These are phyloP conservation scores for Annona squamosa DNA, from an alignment of 164 flowering plant genomes.

Conservation along the genomic window DNA sequence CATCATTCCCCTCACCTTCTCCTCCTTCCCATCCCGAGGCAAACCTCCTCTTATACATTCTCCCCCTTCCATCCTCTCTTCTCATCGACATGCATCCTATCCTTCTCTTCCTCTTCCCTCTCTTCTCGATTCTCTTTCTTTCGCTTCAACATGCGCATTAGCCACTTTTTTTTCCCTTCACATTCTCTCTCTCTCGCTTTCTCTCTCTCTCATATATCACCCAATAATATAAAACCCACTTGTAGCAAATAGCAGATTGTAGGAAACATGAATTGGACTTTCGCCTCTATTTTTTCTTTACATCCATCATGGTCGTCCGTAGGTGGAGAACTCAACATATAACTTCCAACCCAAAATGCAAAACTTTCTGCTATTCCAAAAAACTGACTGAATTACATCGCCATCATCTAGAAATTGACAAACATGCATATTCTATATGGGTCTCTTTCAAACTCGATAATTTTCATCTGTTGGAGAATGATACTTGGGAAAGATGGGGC, in stretches of 20 bases:
- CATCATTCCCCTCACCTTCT: conserved; percentile 83
- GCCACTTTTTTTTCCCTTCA: neutral
- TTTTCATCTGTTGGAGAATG: no score
- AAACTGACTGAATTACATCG: neutral
- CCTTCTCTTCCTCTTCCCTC: conserved; percentile 9
- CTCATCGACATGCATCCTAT: neutral
- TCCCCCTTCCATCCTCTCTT: conserved; percentile 3
- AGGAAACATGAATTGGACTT: no score
- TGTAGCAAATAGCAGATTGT: no score
- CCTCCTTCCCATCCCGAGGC: conserved; percentile 65
- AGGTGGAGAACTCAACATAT: neutral
- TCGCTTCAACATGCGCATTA: neutral
- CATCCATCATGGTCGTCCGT: neutral
- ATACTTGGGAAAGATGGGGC: no score
- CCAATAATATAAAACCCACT: no score
- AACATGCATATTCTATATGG: no score
- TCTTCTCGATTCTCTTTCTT: neutral
- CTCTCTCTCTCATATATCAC: neutral
- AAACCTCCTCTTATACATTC: conserved; percentile 28
- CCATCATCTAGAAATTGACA: no score
- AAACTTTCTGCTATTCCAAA: neutral
- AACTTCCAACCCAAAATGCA: neutral
- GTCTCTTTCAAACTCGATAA: no score
- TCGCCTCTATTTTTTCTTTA: no score
- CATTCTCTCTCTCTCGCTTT: neutral